phyloP scores from a whole-genome alignment of 495 filamentous ascomycete species.

The Penicillium paxilli region DNA sequence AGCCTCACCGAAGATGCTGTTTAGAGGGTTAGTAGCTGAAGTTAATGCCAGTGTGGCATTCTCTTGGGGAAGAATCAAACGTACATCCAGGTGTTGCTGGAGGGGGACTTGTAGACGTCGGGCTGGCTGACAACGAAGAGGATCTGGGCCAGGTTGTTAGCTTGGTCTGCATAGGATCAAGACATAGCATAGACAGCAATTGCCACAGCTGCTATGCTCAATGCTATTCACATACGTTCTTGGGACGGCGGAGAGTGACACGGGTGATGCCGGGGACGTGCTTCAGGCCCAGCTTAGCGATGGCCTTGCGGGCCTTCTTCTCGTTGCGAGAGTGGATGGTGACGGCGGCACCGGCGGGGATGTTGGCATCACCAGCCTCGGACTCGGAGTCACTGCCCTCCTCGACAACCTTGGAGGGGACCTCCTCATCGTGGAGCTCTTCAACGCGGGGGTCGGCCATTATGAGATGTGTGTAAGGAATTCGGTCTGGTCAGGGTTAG shows the following conservation, averaged over 20 bases:
- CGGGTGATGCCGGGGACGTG: slow-evolving; percentile 96
- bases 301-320: slow-evolving; percentile 99
- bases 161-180: too few species aligned
- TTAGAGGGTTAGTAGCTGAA: not conserved
- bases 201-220: not conserved
- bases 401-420: slow-evolving; percentile 72
- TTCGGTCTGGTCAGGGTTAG: not conserved
- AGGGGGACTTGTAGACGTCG: slow-evolving; percentile 97
- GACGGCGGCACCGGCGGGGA: slow-evolving; percentile 83
- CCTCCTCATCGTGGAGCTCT: slow-evolving; percentile 87
- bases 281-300: slow-evolving; percentile 96
- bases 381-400: slow-evolving; percentile 82
- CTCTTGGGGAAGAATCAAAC: too few species aligned
- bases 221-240: slow-evolving; percentile 69
- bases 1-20: slow-evolving; percentile 98
- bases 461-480: slow-evolving; percentile 41
- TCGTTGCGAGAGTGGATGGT: slow-evolving; percentile 96
- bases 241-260: slow-evolving; percentile 94
- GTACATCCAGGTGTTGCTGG: slow-evolving; percentile 99
- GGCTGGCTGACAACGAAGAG: slow-evolving; percentile 99
- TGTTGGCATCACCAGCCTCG: slow-evolving; percentile 67
- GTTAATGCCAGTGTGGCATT: not conserved
- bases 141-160: slow-evolving; percentile 57
- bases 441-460: slow-evolving; percentile 99
- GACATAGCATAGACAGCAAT: too few species aligned